Evolutionary conservation across 805 yeast species (phyloP), one percentile per base, ranked within the genome.

Genomic region (Kluyveromyces wickerhamii): DNA sequence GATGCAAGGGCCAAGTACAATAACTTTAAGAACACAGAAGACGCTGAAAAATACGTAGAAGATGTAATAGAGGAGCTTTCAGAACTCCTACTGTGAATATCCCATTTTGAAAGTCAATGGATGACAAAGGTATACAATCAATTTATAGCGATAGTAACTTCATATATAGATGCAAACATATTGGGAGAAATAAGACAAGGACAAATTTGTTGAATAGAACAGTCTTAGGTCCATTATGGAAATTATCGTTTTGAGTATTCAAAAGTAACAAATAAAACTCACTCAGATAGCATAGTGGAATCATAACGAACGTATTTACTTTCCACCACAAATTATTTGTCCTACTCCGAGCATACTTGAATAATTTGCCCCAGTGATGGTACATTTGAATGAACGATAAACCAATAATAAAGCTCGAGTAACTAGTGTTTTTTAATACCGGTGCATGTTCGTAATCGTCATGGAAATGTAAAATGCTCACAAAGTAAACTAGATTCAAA

Each of bases 381-480:
- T 51, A 51, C 7, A 44, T 36, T 35, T 56, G 59, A 16, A 52
- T 40, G n/a, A 42, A 36, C 2, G 51, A 42, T 10, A 56, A 35
- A 1, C 47, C 42, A 5, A 52, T 39, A 12, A 57, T 52, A 26
- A 57, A 55, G 14, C 43, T 37, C 4, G 60, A 53, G 34, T 57
- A 57, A 22, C 54, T 47, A 8, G 44, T 38, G 29, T 50, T 57
- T 27, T 54, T 56, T 34, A 57, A 35, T 3, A 56, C 47, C 21
- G 45, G 29, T 14, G 55, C 55, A 43, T 52, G 54, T 22, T 56
- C 61, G 36, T 51, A 57, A 36, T 56, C 59, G 33, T 54, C 60
- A 36, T 48, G 37, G 32, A 49, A 52, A 38, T 55, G 56, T 37
- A 57, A 31, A 11, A 41, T 46, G 9, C 39, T 34, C 11, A 54